Conservation (phyloP, 257 asterid species). For the Fraxinus excelsior region DNA sequence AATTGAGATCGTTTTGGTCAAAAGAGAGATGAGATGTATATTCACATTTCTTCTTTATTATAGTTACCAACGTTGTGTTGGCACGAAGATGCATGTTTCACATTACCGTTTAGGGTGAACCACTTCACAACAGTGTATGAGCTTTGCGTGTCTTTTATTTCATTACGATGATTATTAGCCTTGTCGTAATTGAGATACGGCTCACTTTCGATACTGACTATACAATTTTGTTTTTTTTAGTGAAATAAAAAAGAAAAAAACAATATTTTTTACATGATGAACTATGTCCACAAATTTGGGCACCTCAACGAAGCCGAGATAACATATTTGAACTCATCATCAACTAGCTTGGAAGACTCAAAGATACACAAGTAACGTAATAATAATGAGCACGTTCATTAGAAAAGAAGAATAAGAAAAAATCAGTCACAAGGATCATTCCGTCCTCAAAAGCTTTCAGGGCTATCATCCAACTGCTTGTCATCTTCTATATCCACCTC, state of each 20-base stretch:
- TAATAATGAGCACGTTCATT: not conserved
- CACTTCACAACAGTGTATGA: not conserved
- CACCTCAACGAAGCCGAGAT: no score
- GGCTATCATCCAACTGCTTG: conserved; percentile 96
- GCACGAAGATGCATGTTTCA: not conserved
- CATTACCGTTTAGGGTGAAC: not conserved
- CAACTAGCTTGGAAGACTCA: no score
- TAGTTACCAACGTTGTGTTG: not conserved
- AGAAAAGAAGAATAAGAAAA: not conserved
- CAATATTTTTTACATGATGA: no score
- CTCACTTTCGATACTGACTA: not conserved
- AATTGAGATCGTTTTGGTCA: no score
- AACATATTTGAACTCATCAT: no score
- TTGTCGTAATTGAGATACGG: not conserved
- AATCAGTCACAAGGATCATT: not conserved
- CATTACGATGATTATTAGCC: not conserved
- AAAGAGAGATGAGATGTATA: no score
- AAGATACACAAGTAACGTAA: not conserved
- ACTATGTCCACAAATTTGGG: no score
- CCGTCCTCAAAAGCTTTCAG: conserved; percentile 59
- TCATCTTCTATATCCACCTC: conserved; percentile 95
- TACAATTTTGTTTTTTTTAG: not conserved
- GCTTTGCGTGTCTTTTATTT: not conserved
- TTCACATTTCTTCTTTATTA: not conserved
- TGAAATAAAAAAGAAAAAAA: no score